Percentiles rank a stretch among this genome's conserved stretches.
Evolutionary conservation across 495 filamentous ascomycete genomes (phyloP).

Genomic region (Hypomontagnella monticulosa): DNA sequence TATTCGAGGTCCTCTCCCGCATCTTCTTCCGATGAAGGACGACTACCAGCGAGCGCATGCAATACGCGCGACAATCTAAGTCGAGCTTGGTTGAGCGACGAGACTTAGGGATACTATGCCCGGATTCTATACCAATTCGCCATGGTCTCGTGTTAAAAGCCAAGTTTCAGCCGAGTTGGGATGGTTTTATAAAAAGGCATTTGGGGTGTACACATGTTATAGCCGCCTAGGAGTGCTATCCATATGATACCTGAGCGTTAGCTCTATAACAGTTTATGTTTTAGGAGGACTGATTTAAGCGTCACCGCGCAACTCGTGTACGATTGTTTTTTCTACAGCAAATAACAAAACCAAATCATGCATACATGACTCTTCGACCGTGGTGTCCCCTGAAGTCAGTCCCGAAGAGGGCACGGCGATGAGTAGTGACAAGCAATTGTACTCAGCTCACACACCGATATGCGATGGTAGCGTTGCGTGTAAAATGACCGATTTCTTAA

Average conservation of each 20-base stretch:
- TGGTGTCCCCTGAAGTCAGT: too few species aligned
- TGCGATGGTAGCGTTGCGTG: not conserved
- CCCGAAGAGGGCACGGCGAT: not conserved
- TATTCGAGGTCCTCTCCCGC: constrained; percentile 81
- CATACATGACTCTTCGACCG: too few species aligned
- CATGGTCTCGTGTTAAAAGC: not conserved
- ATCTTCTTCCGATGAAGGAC: constrained; percentile 69
- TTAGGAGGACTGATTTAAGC: constrained; percentile 15
- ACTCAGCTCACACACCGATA: not conserved
- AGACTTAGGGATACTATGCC: too few species aligned
- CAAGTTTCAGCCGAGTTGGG: not conserved
- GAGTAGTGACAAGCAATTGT: not conserved
- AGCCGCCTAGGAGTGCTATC: constrained; percentile 17
- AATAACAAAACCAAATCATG: too few species aligned
- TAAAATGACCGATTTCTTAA: constrained; percentile 9
- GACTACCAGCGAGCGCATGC: not conserved
- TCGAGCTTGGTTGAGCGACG: not conserved
- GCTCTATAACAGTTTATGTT: constrained; percentile 29
- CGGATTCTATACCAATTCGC: too few species aligned
- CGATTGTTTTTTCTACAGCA: not conserved
- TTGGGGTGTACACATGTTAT: constrained; percentile 20
- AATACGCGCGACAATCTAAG: not conserved
- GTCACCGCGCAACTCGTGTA: not conserved
- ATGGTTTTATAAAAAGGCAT: constrained; percentile 1
- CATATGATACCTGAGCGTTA: constrained; percentile 34